Conservation (phyloP, 768 basidiomycete species). For the Suillus hirtellus region DNA sequence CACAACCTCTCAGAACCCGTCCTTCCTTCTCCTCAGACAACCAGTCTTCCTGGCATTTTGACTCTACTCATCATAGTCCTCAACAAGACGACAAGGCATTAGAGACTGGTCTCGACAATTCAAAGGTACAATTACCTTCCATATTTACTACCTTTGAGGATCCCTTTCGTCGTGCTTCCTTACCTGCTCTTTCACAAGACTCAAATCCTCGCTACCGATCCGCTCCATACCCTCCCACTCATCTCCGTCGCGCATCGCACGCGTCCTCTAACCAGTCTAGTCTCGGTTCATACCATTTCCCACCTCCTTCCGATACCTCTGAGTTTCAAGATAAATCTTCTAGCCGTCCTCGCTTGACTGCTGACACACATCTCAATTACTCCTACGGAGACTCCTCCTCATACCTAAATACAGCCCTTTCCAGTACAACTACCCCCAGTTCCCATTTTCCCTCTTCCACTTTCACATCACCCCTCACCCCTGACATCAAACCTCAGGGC, state of each 20-base stretch:
- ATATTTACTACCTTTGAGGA: conserved; percentile 73
- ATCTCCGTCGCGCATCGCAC: conserved; percentile 45
- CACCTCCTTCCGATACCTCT: conserved; percentile 41
- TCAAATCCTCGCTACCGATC: conserved; percentile 48
- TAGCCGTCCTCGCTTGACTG: conserved; percentile 49
- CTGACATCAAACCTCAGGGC: conserved; percentile 47
- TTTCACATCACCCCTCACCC: conserved; percentile 48
- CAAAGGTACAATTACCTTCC: conserved; percentile 70
- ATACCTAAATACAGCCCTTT: conserved; percentile 49
- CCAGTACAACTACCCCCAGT: conserved; percentile 53
- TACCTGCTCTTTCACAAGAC: conserved; percentile 53
- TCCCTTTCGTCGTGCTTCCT: conserved; percentile 56
- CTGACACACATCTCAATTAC: conserved; percentile 45
- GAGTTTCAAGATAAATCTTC: conserved; percentile 36
- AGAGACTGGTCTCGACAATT: conserved; percentile 43
- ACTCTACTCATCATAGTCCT: conserved; percentile 14
- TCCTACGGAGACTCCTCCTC: conserved; percentile 47
- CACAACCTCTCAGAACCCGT: conserved; percentile 51
- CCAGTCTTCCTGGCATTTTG: conserved; percentile 27
- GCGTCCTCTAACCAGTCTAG: conserved; percentile 40
- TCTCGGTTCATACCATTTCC: conserved; percentile 58
- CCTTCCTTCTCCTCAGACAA: conserved; percentile 31
- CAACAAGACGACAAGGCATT: conserved; percentile 41
- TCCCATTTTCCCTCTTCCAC: conserved; percentile 48
- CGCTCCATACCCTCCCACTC: conserved; percentile 55